phyloP scores from a whole-genome alignment of 83 land plant genomes.

The Picea abies region DNA sequence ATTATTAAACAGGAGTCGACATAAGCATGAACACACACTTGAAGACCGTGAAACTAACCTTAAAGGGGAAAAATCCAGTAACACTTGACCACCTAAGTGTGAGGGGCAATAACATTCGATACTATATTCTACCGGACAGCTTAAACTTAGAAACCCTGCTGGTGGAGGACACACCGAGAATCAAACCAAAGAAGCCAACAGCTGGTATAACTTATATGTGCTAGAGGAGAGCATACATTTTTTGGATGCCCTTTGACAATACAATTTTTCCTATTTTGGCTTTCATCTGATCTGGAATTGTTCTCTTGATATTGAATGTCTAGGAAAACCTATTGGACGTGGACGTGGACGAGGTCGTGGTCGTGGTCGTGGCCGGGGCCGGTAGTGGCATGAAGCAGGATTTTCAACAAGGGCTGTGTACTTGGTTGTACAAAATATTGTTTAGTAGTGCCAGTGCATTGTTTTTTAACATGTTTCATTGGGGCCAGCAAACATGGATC shows the following conservation, averaged over 20 bases:
- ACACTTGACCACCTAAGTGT: slow-evolving; percentile 89
- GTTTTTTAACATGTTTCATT: no score
- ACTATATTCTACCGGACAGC: slow-evolving; percentile 93
- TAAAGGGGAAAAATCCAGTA: slow-evolving; percentile 90
- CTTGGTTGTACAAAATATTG: no score
- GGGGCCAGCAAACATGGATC: no score
- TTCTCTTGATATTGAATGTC: no score
- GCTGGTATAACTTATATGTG: slow-evolving; percentile 47
- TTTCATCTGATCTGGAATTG: no score
- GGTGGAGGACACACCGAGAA: slow-evolving; percentile 89
- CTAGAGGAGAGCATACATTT: no score
- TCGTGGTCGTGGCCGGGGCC: slow-evolving; percentile 81
- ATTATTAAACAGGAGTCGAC: slow-evolving; percentile 70
- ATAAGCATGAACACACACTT: slow-evolving; percentile 97
- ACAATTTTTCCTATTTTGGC: no score
- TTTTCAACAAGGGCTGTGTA: no score
- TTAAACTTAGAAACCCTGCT: slow-evolving; percentile 85
- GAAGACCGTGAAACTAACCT: slow-evolving; percentile 86
- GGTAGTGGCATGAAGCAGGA: slow-evolving; percentile 18
- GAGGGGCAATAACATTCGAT: slow-evolving; percentile 89
- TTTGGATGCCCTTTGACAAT: no score
- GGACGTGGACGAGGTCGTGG: slow-evolving; percentile 88
- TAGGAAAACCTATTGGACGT: slow-evolving; percentile 84
- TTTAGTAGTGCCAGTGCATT: no score
- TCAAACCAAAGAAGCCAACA: slow-evolving; percentile 92